These are phyloP conservation scores for Phragmites australis DNA, from an alignment of 176 grass and related monocot species.

Conservation along the genomic window DNA sequence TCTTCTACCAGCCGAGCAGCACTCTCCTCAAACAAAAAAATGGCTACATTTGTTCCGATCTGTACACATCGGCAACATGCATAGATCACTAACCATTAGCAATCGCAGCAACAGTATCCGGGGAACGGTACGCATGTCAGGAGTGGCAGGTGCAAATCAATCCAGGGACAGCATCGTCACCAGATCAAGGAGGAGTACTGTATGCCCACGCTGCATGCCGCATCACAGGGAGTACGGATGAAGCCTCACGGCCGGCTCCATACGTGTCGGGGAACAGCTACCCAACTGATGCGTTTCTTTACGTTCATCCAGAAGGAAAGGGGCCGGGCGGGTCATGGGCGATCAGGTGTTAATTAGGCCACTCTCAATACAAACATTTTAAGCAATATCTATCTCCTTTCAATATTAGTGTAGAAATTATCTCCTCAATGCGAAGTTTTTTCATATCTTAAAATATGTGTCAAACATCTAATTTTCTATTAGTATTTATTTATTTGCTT, in stretches of 20 bases:
- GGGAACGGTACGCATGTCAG: background rate
- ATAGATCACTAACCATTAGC: background rate
- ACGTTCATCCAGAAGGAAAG: background rate
- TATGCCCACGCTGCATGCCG: background rate
- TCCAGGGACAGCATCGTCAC: slow-evolving; percentile 19
- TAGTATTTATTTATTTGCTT: no score
- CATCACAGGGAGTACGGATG: background rate
- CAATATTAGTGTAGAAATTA: no score
- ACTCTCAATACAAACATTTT: no score
- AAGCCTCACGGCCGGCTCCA: background rate
- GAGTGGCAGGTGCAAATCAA: background rate
- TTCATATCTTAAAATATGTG: no score
- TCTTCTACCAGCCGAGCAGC: background rate
- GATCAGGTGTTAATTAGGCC: background rate
- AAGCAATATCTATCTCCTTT: no score
- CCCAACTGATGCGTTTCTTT: background rate
- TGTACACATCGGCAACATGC: background rate
- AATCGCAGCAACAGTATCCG: background rate
- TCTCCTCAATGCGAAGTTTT: no score
- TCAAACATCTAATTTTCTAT: no score
- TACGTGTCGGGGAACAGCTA: slow-evolving; percentile 14
- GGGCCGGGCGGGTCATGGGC: background rate
- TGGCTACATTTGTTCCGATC: background rate
- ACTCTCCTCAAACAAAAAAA: background rate
- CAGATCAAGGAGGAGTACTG: background rate